Conservation (phyloP, 2,329 filamentous ascomycete genomes). For the Alternaria ethzedia region DNA sequence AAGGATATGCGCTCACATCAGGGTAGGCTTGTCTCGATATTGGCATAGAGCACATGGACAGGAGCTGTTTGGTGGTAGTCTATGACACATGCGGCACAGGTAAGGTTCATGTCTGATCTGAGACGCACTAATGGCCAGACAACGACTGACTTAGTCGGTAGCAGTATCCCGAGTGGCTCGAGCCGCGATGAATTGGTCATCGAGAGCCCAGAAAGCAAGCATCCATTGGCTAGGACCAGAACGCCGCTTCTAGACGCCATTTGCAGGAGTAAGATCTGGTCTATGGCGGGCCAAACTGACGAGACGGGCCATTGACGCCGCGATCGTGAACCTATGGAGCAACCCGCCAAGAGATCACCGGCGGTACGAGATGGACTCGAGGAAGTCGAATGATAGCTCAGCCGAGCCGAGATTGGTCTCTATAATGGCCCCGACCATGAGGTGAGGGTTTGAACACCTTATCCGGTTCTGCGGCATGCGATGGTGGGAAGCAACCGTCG, state of each 20-base stretch:
- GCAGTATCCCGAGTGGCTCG: neutral
- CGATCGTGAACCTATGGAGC: neutral
- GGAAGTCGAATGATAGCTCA: neutral
- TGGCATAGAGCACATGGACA: neutral
- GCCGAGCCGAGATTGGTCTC: neutral
- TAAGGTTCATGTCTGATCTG: neutral
- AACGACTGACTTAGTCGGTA: neutral
- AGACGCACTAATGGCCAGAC: neutral
- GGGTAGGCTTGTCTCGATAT: neutral
- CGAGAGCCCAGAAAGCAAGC: neutral
- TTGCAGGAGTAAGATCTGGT: neutral
- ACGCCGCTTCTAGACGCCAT: neutral
- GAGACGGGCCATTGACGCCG: neutral
- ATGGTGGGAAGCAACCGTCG: neutral
- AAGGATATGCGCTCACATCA: neutral
- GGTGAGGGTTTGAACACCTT: neutral
- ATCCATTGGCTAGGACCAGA: neutral
- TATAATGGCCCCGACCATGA: neutral
- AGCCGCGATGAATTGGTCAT: neutral
- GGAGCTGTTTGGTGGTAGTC: neutral
- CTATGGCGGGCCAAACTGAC: neutral
- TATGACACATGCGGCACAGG: neutral
- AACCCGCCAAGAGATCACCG: neutral
- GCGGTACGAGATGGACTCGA: neutral
- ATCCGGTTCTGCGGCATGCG: neutral